phyloP scores from a whole-genome alignment of 805 yeast genomes.

The Cyberlindnera subsufficiens region DNA sequence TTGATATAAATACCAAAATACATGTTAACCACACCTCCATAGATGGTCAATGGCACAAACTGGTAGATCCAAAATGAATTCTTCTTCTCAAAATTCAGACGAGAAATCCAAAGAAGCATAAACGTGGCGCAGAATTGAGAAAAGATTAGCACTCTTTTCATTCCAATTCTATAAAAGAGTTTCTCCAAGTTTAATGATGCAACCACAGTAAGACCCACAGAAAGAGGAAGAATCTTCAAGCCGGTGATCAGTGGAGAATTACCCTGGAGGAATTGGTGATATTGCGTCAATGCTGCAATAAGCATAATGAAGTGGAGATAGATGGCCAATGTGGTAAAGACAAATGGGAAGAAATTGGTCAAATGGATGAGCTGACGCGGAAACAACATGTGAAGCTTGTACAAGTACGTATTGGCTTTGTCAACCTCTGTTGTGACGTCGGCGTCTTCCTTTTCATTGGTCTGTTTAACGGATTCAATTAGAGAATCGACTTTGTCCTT shows the following conservation, averaged over 20 bases:
- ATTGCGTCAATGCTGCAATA: conserved; percentile 22
- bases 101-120: conserved; percentile 18
- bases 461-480: no score
- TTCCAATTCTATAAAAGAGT: conserved; percentile 18
- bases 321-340: conserved; percentile 16
- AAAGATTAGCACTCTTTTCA: conserved; percentile 12
- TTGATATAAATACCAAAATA: conserved; percentile 30
- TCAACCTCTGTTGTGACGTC: not conserved
- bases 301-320: conserved; percentile 18
- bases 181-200: conserved; percentile 21
- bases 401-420: conserved; percentile 12
- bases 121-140: conserved; percentile 13
- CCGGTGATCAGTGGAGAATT: conserved; percentile 30
- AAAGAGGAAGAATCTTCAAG: conserved; percentile 29
- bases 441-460: not conserved
- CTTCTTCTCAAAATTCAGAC: not conserved
- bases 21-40: conserved; percentile 25
- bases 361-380: conserved; percentile 25
- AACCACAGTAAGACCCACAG: conserved; percentile 27
- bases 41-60: conserved; percentile 21
- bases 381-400: conserved; percentile 20
- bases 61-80: conserved; percentile 26
- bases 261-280: conserved; percentile 22
- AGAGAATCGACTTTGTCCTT: conserved; percentile 6
- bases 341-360: conserved; percentile 22